These are phyloP conservation scores for Penicillium paxilli DNA, from an alignment of 495 filamentous ascomycete species.

Conservation along the genomic window DNA sequence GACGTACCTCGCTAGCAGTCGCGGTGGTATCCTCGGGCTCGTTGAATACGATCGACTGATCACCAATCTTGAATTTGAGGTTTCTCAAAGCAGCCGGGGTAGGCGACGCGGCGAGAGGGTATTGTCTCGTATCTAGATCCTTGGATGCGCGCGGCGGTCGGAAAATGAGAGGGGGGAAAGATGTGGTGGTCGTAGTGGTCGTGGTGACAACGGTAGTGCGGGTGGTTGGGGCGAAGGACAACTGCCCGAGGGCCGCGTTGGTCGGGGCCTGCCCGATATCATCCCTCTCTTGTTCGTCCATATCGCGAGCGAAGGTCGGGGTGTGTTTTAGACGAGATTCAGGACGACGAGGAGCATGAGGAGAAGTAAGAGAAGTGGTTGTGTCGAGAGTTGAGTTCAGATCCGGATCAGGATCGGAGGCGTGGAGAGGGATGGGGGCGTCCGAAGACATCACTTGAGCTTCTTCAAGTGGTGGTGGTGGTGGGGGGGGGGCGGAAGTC, in stretches of 20 bases:
- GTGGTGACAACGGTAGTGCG: slow-evolving; percentile 84
- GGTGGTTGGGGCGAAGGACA: slow-evolving; percentile 71
- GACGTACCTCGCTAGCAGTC: slow-evolving; percentile 56
- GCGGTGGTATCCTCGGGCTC: slow-evolving; percentile 63
- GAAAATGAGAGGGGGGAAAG: slow-evolving; percentile 80
- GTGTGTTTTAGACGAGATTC: slow-evolving; percentile 17
- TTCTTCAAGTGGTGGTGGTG: slow-evolving; percentile 13
- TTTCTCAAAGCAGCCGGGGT: slow-evolving; percentile 75
- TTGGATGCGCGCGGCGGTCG: slow-evolving; percentile 69
- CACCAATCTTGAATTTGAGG: slow-evolving; percentile 71
- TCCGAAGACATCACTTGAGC: slow-evolving; percentile 21
- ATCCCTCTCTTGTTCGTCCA: slow-evolving; percentile 32
- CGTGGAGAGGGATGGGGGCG: slow-evolving; percentile 12
- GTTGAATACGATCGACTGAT: slow-evolving; percentile 61
- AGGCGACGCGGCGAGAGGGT: slow-evolving; percentile 78
- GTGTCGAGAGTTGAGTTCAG: slow-evolving; percentile 14
- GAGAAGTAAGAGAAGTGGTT: slow-evolving; percentile 15
- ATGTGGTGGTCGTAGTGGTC: slow-evolving; percentile 89
- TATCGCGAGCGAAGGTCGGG: slow-evolving; percentile 24
- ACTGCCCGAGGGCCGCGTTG: slow-evolving; percentile 54
- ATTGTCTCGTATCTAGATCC: slow-evolving; percentile 82
- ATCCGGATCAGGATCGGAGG: slow-evolving; percentile 10
- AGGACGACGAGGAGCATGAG: slow-evolving; percentile 11
- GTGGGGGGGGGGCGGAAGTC: background rate
- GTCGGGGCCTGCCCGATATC: slow-evolving; percentile 22